Evolutionary conservation across 441 rosid genomes (phyloP), one percentile per base, ranked within the genome.

Genomic region (Manihot esculenta): DNA sequence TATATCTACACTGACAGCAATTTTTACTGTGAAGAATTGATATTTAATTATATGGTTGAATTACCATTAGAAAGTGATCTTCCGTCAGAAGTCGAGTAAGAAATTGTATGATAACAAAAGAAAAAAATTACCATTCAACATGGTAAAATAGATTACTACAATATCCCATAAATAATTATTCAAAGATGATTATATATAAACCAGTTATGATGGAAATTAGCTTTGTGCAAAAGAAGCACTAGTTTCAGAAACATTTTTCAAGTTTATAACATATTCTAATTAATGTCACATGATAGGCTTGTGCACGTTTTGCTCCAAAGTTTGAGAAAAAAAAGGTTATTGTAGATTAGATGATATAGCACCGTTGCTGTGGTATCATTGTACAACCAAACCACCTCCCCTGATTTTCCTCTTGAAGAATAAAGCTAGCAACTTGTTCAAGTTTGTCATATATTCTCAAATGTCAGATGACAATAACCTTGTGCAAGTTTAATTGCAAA

Each of bases 361-460:
- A 92, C 76, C 10, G 97, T 86, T 49, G 99, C 80, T 53, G 98
- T 82, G 76, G 98, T 55, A 93, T 95, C 97, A 91, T 92, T 27
- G 98, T 85, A 78, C 89, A 93, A 83, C 91, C 99, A 70, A 83
- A 77, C 97, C 98, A 95, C 86, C 94, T 85, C 55, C 88, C 81
- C 96, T 88, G 72, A 85, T 47, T 66, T 87, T 53, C 98, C 99
- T 77, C 89, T 84, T 15, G 99, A 95, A 73, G 84, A 86, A 86
- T 95, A 64, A 27, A 64, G 10, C 24, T 44, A 51, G 2, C 8
- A 7, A 18, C 24, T 20, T 26, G n/a, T 57, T 57, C 61, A 24
- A 53, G 27, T 53, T 53, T 9, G 21, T 5, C 18, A 24, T 10
- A 68, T 15, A 10, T 26, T 15, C 20, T 41, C 47, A 53, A 51